Base-by-base conservation (phyloP, 148 eudicot species). In the Drosera capensis region DNA sequence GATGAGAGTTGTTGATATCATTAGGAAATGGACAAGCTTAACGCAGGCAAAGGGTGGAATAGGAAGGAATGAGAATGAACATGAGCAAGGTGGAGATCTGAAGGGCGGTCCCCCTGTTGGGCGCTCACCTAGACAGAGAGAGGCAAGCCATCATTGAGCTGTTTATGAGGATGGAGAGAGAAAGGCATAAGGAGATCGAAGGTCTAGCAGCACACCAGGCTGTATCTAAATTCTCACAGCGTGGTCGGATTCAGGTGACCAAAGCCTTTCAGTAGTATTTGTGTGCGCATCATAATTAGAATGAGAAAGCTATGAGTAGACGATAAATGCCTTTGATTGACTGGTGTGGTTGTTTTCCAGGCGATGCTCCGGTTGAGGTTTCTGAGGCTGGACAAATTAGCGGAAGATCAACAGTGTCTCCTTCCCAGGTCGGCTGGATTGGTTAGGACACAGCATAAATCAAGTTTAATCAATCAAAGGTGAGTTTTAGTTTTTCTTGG, bases 181-280 rank as follows among this genome's bases (percentile, higher is more conserved):
- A 78, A 8, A 61, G 87, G 40, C 61, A 56, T 14, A 49, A 51
- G 36, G 93, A 86, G 60, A 63, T 86, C 39, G 62, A 81, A 14
- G 37, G 40, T 3, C 46, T 82, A 16, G 57, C 35, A 20, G 64
- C 62, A 20, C 67, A 68, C 15, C 64, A 44, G 6, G 47, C 61
- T 0, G 96, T 86, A 2, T 61, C 96, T 0, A 69, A 61, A 23
- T 86, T 81, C 49, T 58, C 84, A 1, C 72, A 78, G 12, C 65
- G 78, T 45, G 87, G 87, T 20, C 77, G 79, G 43, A 73, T 86
- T 66, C 93, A 82, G 84, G 96, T 80, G 38, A 11, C n/a, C 5
- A 34, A 0, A 13, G 11, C n/a, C n/a, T 34, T 34, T 11, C 3
- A 34, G 13, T 9, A 4, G 2, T 34, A 13, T 34, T 34, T 2